Conservation (phyloP, 306 rosid genomes). For the Cicer arietinum region DNA sequence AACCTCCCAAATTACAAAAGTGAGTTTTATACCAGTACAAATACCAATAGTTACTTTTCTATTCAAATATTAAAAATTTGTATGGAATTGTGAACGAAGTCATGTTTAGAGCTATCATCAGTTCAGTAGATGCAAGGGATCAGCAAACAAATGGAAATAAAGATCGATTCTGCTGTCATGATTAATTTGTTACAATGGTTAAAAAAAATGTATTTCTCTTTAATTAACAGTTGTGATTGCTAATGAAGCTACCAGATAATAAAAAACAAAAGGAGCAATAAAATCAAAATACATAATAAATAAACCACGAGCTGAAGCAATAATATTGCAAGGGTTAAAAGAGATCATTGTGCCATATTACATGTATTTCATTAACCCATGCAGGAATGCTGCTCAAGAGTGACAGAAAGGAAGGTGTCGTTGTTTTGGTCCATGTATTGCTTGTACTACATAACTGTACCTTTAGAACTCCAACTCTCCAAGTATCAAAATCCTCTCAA, state of each 20-base stretch:
- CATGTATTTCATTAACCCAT: slow-evolving; percentile 34
- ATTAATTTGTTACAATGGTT: not conserved
- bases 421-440: slow-evolving; percentile 23
- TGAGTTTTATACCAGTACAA: not conserved
- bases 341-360: slow-evolving; percentile 33
- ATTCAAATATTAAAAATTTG: not conserved
- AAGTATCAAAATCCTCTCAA: slow-evolving; percentile 26
- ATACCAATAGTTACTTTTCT: not conserved
- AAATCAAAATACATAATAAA: slow-evolving; percentile 10
- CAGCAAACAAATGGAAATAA: not conserved
- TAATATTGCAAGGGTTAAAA: slow-evolving; percentile 17
- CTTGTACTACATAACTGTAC: not conserved
- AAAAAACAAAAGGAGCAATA: slow-evolving; percentile 1
- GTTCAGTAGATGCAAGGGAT: not conserved
- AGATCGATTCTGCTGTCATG: not conserved
- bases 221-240: not conserved
- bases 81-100: not conserved
- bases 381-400: slow-evolving; percentile 17
- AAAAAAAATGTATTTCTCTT: not conserved
- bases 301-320: not conserved
- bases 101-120: not conserved
- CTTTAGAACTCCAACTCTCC: slow-evolving; percentile 23
- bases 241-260: slow-evolving; percentile 15
- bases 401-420: not conserved
- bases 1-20: no score